phyloP scores from a whole-genome alignment of 2,329 filamentous ascomycete genomes.

The Claviceps pusilla region DNA sequence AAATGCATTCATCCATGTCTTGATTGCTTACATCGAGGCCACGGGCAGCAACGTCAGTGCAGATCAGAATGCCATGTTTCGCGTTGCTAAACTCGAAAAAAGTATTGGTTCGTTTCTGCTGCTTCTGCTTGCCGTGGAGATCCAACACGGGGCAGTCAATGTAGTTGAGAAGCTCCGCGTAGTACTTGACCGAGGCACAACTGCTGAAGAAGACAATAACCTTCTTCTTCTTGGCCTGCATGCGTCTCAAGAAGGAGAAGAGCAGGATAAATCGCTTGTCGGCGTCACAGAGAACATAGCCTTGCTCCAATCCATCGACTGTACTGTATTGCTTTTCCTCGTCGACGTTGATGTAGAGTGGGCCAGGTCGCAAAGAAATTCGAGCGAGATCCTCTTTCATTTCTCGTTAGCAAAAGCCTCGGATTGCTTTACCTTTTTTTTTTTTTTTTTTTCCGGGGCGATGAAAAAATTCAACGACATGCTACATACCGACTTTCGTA shows the following conservation, averaged over 20 bases:
- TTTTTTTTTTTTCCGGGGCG: too few relatives aligned
- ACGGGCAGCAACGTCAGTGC: constrained; percentile 89
- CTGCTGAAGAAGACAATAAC: constrained; percentile 93
- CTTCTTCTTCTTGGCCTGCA: constrained; percentile 74
- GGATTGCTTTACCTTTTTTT: not conserved
- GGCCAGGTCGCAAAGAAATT: constrained; percentile 80
- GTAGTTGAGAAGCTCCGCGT: constrained; percentile 89
- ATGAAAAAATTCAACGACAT: not conserved
- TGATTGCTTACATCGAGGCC: constrained; percentile 58
- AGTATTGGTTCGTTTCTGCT: constrained; percentile 95
- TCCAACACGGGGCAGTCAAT: constrained; percentile 84
- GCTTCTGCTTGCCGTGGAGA: constrained; percentile 90
- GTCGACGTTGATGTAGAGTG: constrained; percentile 94
- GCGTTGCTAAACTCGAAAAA: constrained; percentile 86
- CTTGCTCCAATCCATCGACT: constrained; percentile 86
- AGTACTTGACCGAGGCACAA: constrained; percentile 90
- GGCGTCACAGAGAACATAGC: constrained; percentile 84
- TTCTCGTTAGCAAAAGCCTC: not conserved
- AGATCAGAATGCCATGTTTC: constrained; percentile 74
- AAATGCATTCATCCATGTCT: not conserved
- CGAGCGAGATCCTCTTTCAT: constrained; percentile 67
- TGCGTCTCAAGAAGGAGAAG: constrained; percentile 81
- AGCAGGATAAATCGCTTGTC: constrained; percentile 88
- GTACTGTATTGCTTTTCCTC: constrained; percentile 79
- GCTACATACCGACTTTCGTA: constrained; percentile 56